A percentile compares a stretch with the other conserved stretches of the same genome.
phyloP scores from a whole-genome alignment of 352 stramenopile species.

The Globisporangium carolinianum region DNA sequence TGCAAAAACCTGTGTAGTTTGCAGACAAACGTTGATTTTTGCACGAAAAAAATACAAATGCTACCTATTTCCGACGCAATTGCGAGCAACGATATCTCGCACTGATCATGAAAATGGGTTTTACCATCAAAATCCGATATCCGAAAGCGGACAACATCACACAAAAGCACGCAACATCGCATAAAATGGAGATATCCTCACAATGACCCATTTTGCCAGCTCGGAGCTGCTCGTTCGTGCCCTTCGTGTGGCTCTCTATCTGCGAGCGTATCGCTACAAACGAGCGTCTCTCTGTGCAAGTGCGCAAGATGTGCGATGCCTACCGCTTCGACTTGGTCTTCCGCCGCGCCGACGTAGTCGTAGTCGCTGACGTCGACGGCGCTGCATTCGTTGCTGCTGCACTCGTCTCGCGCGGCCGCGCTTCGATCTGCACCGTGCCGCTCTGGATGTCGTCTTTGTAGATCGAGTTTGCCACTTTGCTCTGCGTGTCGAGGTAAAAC shows the following conservation, averaged over 20 bases:
- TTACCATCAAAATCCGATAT: neutral
- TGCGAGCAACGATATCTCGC: too few relatives aligned
- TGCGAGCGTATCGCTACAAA: neutral
- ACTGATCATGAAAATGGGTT: neutral
- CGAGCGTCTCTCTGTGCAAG: too few relatives aligned
- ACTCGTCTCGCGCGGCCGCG: conserved; percentile 14
- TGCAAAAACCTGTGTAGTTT: too few relatives aligned
- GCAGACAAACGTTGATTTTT: too few relatives aligned
- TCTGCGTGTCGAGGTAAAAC: conserved; percentile 88
- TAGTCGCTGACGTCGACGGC: conserved; percentile 4
- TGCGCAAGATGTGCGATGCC: neutral
- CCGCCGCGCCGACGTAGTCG: neutral
- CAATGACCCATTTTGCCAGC: too few relatives aligned
- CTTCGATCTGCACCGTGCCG: conserved; percentile 70
- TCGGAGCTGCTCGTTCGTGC: too few relatives aligned
- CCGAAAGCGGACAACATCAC: too few relatives aligned
- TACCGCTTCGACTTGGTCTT: conserved; percentile 19
- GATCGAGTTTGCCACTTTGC: conserved; percentile 71
- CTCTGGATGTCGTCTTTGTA: conserved; percentile 81
- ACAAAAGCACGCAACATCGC: too few relatives aligned
- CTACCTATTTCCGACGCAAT: too few relatives aligned
- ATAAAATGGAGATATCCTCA: too few relatives aligned
- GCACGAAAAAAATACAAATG: too few relatives aligned
- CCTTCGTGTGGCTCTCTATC: too few relatives aligned
- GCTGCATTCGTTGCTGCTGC: conserved; percentile 8